Percentiles rank a stretch among this genome's conserved stretches.
Evolutionary conservation across 805 yeast species (phyloP).

Genomic region (Wickerhamiella siamensis): DNA sequence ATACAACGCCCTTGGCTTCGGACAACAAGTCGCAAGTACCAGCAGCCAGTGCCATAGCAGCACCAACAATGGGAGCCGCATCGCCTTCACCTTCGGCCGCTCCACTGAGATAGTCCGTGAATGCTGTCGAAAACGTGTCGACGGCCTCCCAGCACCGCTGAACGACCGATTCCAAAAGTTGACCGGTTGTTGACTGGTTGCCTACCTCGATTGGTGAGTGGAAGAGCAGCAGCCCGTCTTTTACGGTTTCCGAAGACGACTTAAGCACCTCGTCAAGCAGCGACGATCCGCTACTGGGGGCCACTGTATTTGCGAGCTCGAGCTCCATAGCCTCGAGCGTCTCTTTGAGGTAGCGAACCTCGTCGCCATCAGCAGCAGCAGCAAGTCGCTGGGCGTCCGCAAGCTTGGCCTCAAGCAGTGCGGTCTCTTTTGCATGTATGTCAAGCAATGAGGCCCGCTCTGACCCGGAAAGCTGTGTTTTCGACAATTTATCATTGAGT

Average conservation of each 20-base stretch:
- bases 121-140: constrained; percentile 66
- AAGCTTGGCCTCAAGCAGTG: constrained; percentile 14
- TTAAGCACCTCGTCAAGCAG: constrained; percentile 57
- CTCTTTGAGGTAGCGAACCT: constrained; percentile 63
- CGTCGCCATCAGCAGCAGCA: constrained; percentile 34
- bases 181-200: constrained; percentile 60
- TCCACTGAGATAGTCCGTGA: constrained; percentile 42
- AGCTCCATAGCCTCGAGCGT: constrained; percentile 45
- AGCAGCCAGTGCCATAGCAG: constrained; percentile 48
- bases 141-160: constrained; percentile 60
- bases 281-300: constrained; percentile 20
- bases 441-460: constrained; percentile 12
- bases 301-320: constrained; percentile 38
- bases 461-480: constrained; percentile 30
- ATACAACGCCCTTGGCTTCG: constrained; percentile 55
- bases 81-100: constrained; percentile 60
- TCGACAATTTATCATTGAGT: constrained; percentile 41
- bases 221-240: constrained; percentile 53
- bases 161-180: constrained; percentile 47
- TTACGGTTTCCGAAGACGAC: constrained; percentile 57
- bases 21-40: constrained; percentile 48
- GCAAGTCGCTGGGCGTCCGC: constrained; percentile 22
- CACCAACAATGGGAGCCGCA: constrained; percentile 38
- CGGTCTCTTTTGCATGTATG: constrained; percentile 14
- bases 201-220: constrained; percentile 76